These are phyloP conservation scores for Hypoxylon sp. DNA, from an alignment of 2,329 filamentous ascomycete genomes.

Conservation along the genomic window DNA sequence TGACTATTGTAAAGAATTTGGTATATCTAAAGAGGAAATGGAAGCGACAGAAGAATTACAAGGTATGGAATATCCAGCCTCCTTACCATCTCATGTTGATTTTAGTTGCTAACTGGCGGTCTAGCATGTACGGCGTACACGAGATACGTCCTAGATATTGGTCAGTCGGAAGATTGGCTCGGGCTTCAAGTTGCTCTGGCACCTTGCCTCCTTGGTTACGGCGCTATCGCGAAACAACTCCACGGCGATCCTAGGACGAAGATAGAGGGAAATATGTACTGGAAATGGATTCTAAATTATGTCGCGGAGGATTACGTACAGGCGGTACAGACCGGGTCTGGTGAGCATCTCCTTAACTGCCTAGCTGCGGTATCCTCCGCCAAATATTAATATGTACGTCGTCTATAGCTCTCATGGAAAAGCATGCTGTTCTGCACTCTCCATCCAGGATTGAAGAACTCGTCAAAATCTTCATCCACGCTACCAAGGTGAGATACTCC, in stretches of 20 bases:
- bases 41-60: slow-evolving; percentile 79
- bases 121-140: slow-evolving; percentile 75
- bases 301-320: slow-evolving; percentile 81
- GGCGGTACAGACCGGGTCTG: slow-evolving; percentile 77
- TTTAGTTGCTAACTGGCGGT: slow-evolving; percentile 12
- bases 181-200: slow-evolving; percentile 87
- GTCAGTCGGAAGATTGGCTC: slow-evolving; percentile 88
- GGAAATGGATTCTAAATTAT: slow-evolving; percentile 93
- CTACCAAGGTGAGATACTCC: slow-evolving; percentile 75
- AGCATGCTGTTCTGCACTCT: slow-evolving; percentile 79
- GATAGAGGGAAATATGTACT: slow-evolving; percentile 79
- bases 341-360: slow-evolving; percentile 60
- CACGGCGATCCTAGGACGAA: slow-evolving; percentile 72
- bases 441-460: slow-evolving; percentile 83
- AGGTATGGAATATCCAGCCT: slow-evolving; percentile 60
- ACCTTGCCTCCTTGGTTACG: slow-evolving; percentile 92
- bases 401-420: slow-evolving; percentile 78
- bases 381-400: slow-evolving; percentile 16
- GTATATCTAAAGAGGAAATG: slow-evolving; percentile 79
- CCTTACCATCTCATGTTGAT: not conserved
- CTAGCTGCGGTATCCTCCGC: not conserved
- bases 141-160: slow-evolving; percentile 87
- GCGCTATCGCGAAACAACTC: slow-evolving; percentile 79
- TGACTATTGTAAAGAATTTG: slow-evolving; percentile 84
- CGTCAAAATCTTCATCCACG: slow-evolving; percentile 85